Conservation (phyloP, 2,329 filamentous ascomycete species). For the Neonectria ditissima region DNA sequence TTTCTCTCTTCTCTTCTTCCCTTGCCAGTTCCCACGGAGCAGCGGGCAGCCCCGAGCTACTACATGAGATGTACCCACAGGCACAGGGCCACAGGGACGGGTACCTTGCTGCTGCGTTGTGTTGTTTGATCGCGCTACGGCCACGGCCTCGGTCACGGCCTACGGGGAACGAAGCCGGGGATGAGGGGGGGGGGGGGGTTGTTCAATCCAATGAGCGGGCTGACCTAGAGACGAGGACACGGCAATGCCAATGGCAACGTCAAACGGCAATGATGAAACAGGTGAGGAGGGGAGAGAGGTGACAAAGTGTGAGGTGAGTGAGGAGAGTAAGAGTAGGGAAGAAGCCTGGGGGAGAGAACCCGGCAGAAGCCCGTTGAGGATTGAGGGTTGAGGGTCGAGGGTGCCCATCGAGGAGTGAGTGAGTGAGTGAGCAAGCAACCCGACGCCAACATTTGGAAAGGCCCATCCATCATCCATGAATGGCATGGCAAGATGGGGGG, state of each 20-base stretch:
- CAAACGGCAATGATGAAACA: constrained; percentile 34
- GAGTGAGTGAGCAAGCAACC: constrained; percentile 23
- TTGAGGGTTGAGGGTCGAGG: too few relatives aligned
- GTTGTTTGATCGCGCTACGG: constrained; percentile 43
- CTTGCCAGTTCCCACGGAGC: constrained; percentile 27
- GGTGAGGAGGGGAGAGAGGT: constrained; percentile 33
- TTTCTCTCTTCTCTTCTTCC: neutral
- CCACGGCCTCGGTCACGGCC: constrained; percentile 24
- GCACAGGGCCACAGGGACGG: constrained; percentile 31
- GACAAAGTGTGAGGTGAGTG: constrained; percentile 35
- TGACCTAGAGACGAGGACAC: neutral
- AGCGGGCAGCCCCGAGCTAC: constrained; percentile 23
- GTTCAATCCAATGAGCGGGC: constrained; percentile 28
- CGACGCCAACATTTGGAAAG: constrained; percentile 16
- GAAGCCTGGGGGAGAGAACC: constrained; percentile 5
- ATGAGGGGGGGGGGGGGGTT: too few relatives aligned
- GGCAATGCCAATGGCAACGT: constrained; percentile 21
- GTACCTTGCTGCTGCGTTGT: constrained; percentile 32
- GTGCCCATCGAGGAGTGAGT: too few relatives aligned
- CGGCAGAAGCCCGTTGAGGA: constrained; percentile 20
- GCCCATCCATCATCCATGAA: constrained; percentile 21
- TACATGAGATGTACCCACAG: constrained; percentile 40
- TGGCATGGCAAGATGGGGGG: too few relatives aligned
- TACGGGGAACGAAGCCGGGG: constrained; percentile 31
- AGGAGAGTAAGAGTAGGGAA: constrained; percentile 19